Evolutionary conservation across 116 monocot genomes (phyloP).

Genomic region (Phalaenopsis hybrid): DNA sequence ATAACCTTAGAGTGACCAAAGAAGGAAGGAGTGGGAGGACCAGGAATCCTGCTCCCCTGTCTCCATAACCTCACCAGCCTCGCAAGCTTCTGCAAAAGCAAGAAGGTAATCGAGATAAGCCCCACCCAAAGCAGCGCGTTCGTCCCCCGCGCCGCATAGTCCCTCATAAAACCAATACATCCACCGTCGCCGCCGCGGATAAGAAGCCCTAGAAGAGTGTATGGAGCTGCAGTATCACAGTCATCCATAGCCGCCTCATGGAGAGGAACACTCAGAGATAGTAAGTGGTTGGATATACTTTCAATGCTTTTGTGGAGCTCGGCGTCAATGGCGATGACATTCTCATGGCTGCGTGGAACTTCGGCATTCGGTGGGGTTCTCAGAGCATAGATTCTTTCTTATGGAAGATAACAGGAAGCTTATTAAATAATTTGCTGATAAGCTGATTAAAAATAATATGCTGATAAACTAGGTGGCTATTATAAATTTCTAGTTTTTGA

Average conservation of each 20-base stretch:
- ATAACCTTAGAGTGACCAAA: conserved; percentile 19
- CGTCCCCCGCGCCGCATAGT: conserved; percentile 33
- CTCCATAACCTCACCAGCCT: conserved; percentile 33
- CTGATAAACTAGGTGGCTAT: too few species aligned
- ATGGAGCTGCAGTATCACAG: conserved; percentile 3
- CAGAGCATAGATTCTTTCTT: too few species aligned
- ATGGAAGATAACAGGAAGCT: too few species aligned
- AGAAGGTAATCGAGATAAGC: conserved; percentile 32
- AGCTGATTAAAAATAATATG: too few species aligned
- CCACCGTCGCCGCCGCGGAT: conserved; percentile 5
- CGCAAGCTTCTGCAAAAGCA: conserved; percentile 32
- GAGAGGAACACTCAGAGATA: background rate
- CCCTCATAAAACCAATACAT: conserved; percentile 17
- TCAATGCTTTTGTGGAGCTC: too few species aligned
- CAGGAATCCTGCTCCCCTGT: conserved; percentile 37
- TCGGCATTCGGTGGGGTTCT: too few species aligned
- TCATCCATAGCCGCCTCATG: background rate
- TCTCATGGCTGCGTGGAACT: too few species aligned
- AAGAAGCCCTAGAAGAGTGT: background rate
- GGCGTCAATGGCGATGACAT: too few species aligned
- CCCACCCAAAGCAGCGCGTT: conserved; percentile 45
- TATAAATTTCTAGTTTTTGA: too few species aligned
- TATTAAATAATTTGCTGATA: too few species aligned
- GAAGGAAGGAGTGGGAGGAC: conserved; percentile 37
- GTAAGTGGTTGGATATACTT: background rate